phyloP scores from a whole-genome alignment of 1,284 basidiomycete species.

The Takashimella koratensis region DNA sequence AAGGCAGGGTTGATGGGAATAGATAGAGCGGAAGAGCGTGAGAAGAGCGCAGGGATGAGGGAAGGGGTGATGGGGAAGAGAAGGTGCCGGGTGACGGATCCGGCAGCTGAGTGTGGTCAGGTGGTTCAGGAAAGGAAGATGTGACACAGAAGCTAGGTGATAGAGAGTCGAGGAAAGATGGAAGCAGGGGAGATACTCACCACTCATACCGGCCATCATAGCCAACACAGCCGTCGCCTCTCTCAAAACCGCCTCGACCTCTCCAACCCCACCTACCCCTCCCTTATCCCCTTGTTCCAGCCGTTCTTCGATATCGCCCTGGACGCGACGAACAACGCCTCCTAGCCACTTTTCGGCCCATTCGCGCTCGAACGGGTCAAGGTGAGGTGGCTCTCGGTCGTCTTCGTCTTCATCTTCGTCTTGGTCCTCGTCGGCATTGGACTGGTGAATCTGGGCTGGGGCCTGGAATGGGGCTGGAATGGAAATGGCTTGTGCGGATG shows the following conservation, averaged over 20 bases:
- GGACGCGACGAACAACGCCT: slow-evolving; percentile 41
- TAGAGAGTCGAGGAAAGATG: background rate
- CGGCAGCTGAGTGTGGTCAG: slow-evolving; percentile 27
- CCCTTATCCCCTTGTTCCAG: background rate
- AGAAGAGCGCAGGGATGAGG: slow-evolving; percentile 25
- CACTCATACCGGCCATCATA: slow-evolving; percentile 60
- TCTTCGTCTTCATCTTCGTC: slow-evolving; percentile 16
- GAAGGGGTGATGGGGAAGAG: slow-evolving; percentile 38
- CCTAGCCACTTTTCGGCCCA: slow-evolving; percentile 49
- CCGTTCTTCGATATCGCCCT: slow-evolving; percentile 29
- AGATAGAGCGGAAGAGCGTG: slow-evolving; percentile 12
- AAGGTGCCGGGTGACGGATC: slow-evolving; percentile 42
- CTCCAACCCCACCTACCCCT: background rate
- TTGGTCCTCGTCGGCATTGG: slow-evolving; percentile 8
- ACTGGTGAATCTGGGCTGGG: too few species aligned
- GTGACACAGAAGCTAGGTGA: background rate
- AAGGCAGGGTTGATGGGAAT: slow-evolving; percentile 22
- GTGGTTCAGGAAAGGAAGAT: background rate
- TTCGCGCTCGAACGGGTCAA: slow-evolving; percentile 47
- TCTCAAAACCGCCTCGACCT: slow-evolving; percentile 11
- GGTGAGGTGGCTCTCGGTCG: slow-evolving; percentile 16
- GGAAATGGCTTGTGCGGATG: background rate
- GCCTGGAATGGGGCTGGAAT: too few species aligned
- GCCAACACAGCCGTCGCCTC: slow-evolving; percentile 65
- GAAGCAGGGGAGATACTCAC: slow-evolving; percentile 48